Conservation (phyloP, 1,284 basidiomycete genomes). For the Cystobasidium sp. region DNA sequence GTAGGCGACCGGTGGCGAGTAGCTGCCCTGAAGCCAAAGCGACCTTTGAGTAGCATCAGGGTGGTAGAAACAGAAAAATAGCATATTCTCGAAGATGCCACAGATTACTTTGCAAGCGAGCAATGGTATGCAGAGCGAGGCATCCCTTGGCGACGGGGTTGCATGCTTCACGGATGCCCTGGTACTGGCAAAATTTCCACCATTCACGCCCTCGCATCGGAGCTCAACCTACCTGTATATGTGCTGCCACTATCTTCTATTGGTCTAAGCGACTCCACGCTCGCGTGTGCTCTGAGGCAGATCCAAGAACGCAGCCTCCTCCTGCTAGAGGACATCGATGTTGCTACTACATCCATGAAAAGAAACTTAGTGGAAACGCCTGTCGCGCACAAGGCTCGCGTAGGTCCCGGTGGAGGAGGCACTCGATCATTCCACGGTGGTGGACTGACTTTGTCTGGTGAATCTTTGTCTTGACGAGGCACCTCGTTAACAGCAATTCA, state of each 20-base stretch:
- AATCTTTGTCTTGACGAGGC: background rate
- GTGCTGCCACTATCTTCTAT: background rate
- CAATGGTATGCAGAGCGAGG: slow-evolving; percentile 71
- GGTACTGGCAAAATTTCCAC: slow-evolving; percentile 74
- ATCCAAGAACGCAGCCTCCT: background rate
- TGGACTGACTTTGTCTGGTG: background rate
- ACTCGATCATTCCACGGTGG: background rate
- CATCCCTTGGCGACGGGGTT: slow-evolving; percentile 75
- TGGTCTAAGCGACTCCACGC: background rate
- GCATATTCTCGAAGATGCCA: slow-evolving; percentile 66
- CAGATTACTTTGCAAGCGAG: slow-evolving; percentile 68
- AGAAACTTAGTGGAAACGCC: background rate
- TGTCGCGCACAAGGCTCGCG: background rate
- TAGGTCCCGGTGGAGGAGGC: background rate
- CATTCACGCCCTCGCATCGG: slow-evolving; percentile 75
- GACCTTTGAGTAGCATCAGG: background rate
- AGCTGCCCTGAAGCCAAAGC: background rate
- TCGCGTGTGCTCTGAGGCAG: background rate
- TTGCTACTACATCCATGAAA: background rate
- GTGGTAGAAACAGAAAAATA: background rate
- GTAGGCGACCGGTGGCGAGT: background rate
- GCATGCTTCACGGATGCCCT: slow-evolving; percentile 71
- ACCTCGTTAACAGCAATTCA: background rate
- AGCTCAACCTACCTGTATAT: slow-evolving; percentile 70
- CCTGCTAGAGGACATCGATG: slow-evolving; percentile 20